A percentile compares a stretch with the other conserved stretches of the same genome.
Evolutionary conservation across 2,329 filamentous ascomycete species (phyloP).

Genomic region (Fusarium sp.): DNA sequence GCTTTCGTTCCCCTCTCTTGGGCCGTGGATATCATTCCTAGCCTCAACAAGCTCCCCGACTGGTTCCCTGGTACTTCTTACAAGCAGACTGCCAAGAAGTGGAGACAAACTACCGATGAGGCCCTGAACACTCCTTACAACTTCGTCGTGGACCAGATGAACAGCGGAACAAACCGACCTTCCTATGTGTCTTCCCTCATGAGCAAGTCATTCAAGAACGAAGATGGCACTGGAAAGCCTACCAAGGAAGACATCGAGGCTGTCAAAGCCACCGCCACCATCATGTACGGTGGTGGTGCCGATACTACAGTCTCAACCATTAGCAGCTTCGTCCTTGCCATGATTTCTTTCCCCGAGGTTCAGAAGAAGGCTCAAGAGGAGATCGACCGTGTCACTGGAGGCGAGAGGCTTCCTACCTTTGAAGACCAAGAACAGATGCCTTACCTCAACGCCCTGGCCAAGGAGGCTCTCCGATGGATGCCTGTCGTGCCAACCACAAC

Average conservation of each 20-base stretch:
- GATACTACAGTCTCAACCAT: slow-evolving; percentile 50
- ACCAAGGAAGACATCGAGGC: slow-evolving; percentile 41
- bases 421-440: slow-evolving; percentile 49
- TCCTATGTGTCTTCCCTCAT: slow-evolving; percentile 51
- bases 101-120: slow-evolving; percentile 37
- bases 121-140: slow-evolving; percentile 48
- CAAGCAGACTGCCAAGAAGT: slow-evolving; percentile 48
- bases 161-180: slow-evolving; percentile 14
- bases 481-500: slow-evolving; percentile 55
- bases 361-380: slow-evolving; percentile 49
- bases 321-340: slow-evolving; percentile 45
- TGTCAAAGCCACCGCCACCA: slow-evolving; percentile 45
- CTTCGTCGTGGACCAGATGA: slow-evolving; percentile 50
- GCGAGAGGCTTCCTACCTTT: slow-evolving; percentile 47
- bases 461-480: slow-evolving; percentile 51
- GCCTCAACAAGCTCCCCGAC: slow-evolving; percentile 49
- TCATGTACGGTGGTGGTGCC: slow-evolving; percentile 50
- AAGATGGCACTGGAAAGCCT: slow-evolving; percentile 5
- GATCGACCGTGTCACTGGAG: slow-evolving; percentile 49
- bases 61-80: slow-evolving; percentile 51
- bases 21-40: slow-evolving; percentile 53
- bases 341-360: slow-evolving; percentile 43
- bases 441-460: slow-evolving; percentile 51
- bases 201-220: slow-evolving; percentile 29
- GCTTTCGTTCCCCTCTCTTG: slow-evolving; percentile 51